A percentile compares a stretch with the other conserved stretches of the same genome.
Evolutionary conservation across 2,329 filamentous ascomycete genomes (phyloP).

Genomic region (Fusarium equiseti): DNA sequence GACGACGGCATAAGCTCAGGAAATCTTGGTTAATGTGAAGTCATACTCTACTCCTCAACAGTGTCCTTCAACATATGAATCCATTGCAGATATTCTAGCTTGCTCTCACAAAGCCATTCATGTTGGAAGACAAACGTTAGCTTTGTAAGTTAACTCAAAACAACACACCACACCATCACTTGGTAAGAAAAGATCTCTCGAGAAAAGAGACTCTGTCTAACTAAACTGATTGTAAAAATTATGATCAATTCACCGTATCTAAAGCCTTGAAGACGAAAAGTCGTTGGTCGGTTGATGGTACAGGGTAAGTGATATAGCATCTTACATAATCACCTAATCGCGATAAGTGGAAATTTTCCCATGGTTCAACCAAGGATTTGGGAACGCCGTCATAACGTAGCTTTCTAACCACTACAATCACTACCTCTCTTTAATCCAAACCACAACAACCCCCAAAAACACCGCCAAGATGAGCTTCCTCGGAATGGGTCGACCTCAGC

Average conservation of each 20-base stretch:
- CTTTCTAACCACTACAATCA: constrained; percentile 14
- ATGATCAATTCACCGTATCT: neutral
- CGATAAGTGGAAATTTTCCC: constrained; percentile 47
- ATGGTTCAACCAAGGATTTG: constrained; percentile 19
- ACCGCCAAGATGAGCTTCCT: constrained; percentile 59
- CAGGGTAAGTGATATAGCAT: constrained; percentile 38
- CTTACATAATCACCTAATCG: constrained; percentile 44
- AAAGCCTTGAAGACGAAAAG: fast-evolving
- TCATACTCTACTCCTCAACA: too few species aligned
- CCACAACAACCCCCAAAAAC: constrained; percentile 1
- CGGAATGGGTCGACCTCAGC: constrained; percentile 75
- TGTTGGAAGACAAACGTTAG: too few species aligned
- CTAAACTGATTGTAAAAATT: neutral
- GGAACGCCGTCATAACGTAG: constrained; percentile 29
- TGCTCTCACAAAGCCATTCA: too few species aligned
- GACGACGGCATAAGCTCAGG: too few species aligned
- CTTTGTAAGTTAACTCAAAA: too few species aligned
- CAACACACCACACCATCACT: too few species aligned
- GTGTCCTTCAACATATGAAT: too few species aligned
- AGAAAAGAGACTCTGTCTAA: fast-evolving
- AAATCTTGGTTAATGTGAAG: too few species aligned
- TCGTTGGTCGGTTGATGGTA: neutral
- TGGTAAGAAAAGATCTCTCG: too few species aligned
- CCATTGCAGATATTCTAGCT: too few species aligned
- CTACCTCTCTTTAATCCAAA: neutral